phyloP scores from a whole-genome alignment of 1,284 basidiomycete species.

The Trichosporon asahii region DNA sequence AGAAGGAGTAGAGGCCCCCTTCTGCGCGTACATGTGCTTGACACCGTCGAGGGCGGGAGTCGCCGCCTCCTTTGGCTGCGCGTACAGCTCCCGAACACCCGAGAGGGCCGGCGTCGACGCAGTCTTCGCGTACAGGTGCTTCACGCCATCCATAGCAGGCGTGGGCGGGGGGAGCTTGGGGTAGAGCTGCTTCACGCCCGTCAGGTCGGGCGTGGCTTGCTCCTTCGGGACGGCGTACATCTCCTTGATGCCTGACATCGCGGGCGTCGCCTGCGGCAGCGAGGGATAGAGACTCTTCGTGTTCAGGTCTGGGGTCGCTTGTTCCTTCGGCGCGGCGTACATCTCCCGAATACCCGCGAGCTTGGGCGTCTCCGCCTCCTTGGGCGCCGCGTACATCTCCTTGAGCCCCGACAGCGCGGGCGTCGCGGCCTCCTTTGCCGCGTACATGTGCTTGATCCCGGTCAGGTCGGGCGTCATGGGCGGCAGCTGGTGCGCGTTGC shows the following conservation, averaged over 20 bases:
- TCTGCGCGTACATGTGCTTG: conserved; percentile 1
- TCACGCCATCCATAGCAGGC: background rate
- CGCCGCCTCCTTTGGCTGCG: background rate
- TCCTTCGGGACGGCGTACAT: conserved; percentile 5
- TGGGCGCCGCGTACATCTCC: too few relatives aligned
- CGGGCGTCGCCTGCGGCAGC: background rate
- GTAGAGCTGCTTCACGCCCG: conserved; percentile 33
- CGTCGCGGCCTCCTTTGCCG: background rate
- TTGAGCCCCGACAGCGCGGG: background rate
- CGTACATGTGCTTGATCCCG: conserved; percentile 11
- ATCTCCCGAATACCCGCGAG: conserved; percentile 10
- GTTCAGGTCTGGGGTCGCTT: background rate
- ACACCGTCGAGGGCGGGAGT: conserved; percentile 9
- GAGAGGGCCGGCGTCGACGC: conserved; percentile 27
- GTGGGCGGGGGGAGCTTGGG: background rate
- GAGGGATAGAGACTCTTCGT: background rate
- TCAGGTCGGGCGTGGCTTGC: conserved; percentile 28
- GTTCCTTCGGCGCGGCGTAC: conserved; percentile 1
- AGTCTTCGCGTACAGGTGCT: background rate
- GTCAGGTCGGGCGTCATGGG: background rate
- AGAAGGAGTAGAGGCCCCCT: background rate
- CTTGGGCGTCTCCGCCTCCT: too few relatives aligned
- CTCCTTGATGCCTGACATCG: conserved; percentile 10
- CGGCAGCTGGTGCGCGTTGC: background rate
- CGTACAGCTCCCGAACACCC: conserved; percentile 29